A percentile compares a stretch with the other conserved stretches of the same genome.
These are phyloP conservation scores for Scytalidium lignicola DNA, from an alignment of 2,329 filamentous ascomycete species.

Conservation along the genomic window DNA sequence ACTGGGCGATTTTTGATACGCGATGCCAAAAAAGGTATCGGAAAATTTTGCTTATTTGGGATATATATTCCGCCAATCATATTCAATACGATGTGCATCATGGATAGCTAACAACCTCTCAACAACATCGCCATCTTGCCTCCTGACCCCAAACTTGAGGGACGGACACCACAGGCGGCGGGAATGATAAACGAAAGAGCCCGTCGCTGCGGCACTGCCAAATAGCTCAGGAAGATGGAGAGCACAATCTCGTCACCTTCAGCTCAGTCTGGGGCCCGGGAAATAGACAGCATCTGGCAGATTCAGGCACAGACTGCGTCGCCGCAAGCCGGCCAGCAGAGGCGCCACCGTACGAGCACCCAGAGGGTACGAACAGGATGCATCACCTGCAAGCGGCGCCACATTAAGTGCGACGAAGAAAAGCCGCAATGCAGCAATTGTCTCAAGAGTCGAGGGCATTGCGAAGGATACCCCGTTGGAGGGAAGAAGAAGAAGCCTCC, in stretches of 20 bases:
- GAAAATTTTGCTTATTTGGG: too few relatives aligned
- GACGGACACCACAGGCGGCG: neutral
- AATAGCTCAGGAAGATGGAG: neutral
- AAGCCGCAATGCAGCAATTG: constrained; percentile 35
- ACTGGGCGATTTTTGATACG: too few relatives aligned
- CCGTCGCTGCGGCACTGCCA: neutral
- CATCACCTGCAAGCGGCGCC: constrained; percentile 17
- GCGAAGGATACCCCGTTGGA: neutral
- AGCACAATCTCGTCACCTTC: neutral
- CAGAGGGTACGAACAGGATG: neutral
- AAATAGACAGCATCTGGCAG: neutral
- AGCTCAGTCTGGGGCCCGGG: neutral
- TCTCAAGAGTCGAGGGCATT: constrained; percentile 19
- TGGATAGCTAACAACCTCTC: too few relatives aligned
- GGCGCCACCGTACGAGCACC: neutral
- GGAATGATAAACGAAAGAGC: neutral
- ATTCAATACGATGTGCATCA: too few relatives aligned
- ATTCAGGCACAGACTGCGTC: neutral
- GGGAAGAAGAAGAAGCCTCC: neutral
- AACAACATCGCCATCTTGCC: too few relatives aligned
- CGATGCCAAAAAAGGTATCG: too few relatives aligned
- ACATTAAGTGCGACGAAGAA: constrained; percentile 35
- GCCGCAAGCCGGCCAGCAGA: neutral
- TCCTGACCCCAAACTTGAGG: neutral
- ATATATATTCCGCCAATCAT: too few relatives aligned